These are phyloP conservation scores for Striga asiatica DNA, from an alignment of 257 asterid genomes.

Conservation along the genomic window DNA sequence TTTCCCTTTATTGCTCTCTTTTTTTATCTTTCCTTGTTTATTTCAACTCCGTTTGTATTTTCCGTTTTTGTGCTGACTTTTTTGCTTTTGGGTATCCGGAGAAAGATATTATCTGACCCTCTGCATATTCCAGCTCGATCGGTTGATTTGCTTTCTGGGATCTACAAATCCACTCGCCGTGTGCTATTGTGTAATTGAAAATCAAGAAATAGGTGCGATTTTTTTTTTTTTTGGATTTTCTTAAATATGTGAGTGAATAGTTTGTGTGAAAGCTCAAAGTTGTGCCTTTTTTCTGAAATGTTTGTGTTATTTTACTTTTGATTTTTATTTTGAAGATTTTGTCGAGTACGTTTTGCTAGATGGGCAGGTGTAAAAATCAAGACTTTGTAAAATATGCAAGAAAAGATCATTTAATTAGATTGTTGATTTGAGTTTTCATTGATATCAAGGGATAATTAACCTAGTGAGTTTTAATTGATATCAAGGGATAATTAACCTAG, in stretches of 20 bases:
- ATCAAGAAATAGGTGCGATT: too few species aligned
- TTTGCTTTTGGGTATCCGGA: constrained; percentile 10
- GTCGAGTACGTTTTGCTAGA: constrained; percentile 16
- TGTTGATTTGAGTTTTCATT: too few species aligned
- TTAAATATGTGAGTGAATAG: not conserved
- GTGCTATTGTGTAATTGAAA: too few species aligned
- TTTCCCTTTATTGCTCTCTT: not conserved
- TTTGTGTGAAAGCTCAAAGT: not conserved
- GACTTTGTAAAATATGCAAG: not conserved
- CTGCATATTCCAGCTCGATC: constrained; percentile 56
- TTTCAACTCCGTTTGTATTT: not conserved
- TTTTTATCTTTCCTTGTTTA: too few species aligned
- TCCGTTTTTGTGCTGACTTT: not conserved
- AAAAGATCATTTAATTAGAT: constrained; percentile 4
- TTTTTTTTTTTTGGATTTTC: too few species aligned
- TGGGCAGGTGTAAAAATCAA: not conserved
- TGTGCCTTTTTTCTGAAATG: too few species aligned
- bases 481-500: too few species aligned
- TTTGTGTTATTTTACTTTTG: constrained; percentile 11
- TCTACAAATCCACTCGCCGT: too few species aligned
- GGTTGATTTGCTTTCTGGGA: constrained; percentile 25
- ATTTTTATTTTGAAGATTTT: constrained; percentile 6
- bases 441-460: too few species aligned
- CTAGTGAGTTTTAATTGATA: too few species aligned
- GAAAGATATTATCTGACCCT: constrained; percentile 40